Conservation (phyloP, 2,329 filamentous ascomycete genomes). For the Talaromyces albobiverticillius region DNA sequence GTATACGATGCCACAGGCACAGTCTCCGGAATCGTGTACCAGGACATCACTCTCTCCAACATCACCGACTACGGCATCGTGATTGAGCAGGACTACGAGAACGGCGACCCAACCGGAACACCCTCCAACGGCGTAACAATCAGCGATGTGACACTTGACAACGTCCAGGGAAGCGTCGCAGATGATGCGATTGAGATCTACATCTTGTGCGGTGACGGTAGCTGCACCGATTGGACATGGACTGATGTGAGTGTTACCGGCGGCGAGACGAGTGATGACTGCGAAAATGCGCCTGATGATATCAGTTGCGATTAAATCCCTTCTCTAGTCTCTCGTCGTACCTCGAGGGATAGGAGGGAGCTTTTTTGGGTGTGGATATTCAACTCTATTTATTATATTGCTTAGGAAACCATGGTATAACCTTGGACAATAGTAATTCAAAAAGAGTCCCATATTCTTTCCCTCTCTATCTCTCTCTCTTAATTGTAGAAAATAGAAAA, state of each 20-base stretch:
- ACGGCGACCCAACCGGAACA: constrained; percentile 41
- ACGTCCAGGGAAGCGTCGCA: constrained; percentile 35
- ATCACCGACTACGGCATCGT: constrained; percentile 57
- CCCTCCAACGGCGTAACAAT: constrained; percentile 38
- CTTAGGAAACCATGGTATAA: too few species aligned
- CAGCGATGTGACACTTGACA: constrained; percentile 31
- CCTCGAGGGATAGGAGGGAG: background rate
- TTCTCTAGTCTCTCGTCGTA: background rate
- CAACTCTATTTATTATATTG: too few species aligned
- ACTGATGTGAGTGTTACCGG: constrained; percentile 49
- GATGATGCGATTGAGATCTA: constrained; percentile 42
- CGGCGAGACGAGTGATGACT: constrained; percentile 45
- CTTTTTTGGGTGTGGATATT: too few species aligned
- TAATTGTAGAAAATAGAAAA: too few species aligned
- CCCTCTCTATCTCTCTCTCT: too few species aligned
- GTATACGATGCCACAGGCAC: constrained; percentile 51
- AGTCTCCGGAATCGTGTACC: constrained; percentile 54
- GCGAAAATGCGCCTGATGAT: constrained; percentile 38
- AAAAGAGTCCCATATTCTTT: too few species aligned
- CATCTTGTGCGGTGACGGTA: constrained; percentile 53
- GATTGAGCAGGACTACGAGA: constrained; percentile 59
- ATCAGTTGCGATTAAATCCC: constrained; percentile 24
- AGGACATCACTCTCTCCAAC: constrained; percentile 48
- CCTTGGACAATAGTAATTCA: too few species aligned
- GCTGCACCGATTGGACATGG: constrained; percentile 54